Evolutionary conservation across 768 basidiomycete genomes (phyloP).

Genomic region (Botryobasidium botryosum): DNA sequence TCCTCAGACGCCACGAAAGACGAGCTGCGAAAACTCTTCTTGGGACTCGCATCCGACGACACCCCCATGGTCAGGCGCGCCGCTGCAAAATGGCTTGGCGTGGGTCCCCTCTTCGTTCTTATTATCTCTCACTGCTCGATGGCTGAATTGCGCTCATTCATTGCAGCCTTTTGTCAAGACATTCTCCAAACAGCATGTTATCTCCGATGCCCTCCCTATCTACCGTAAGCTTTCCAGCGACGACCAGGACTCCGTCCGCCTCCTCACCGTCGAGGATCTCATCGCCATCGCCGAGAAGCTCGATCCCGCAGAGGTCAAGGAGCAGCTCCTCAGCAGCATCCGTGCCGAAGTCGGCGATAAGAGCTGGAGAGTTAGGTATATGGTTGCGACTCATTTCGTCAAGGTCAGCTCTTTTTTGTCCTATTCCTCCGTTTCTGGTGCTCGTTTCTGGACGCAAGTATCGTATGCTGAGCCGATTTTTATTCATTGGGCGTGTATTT

Average conservation of each 20-base stretch:
- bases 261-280: constrained; percentile 88
- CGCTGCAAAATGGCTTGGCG: constrained; percentile 90
- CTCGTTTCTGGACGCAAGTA: no score
- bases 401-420: constrained; percentile 34
- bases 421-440: constrained; percentile 1
- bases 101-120: constrained; percentile 28
- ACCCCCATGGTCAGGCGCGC: constrained; percentile 98
- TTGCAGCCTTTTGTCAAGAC: constrained; percentile 59
- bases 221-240: constrained; percentile 89
- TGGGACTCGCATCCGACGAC: constrained; percentile 73
- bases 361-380: constrained; percentile 97
- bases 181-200: constrained; percentile 61
- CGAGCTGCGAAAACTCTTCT: constrained; percentile 74
- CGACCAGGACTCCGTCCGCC: constrained; percentile 94
- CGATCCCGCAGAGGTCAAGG: constrained; percentile 75
- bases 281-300: constrained; percentile 82
- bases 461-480: neutral
- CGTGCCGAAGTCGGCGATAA: constrained; percentile 82
- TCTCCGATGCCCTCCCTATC: constrained; percentile 77
- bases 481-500: constrained; percentile 7
- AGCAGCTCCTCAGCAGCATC: constrained; percentile 74
- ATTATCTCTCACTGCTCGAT: neutral
- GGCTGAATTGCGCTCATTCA: neutral
- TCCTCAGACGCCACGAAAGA: constrained; percentile 60
- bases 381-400: constrained; percentile 96